A percentile compares a stretch with the other conserved stretches of the same genome.
phyloP scores from a whole-genome alignment of 2,329 filamentous ascomycete species.

The Exophiala dermatitidis region DNA sequence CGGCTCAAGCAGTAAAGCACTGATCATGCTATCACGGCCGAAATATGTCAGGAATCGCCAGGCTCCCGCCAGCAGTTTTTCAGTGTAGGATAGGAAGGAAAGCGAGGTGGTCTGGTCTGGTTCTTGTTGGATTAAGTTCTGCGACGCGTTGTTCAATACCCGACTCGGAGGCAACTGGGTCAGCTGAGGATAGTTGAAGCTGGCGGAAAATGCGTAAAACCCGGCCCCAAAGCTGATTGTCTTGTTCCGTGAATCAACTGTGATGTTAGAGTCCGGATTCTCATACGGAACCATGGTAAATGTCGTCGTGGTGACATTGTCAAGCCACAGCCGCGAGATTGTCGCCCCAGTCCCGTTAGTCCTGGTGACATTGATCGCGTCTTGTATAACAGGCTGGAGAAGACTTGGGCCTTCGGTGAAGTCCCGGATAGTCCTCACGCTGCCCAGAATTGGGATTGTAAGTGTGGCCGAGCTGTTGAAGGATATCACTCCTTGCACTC shows the following conservation, averaged over 20 bases:
- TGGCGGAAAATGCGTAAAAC: conserved; percentile 52
- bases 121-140: conserved; percentile 41
- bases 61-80: conserved; percentile 57
- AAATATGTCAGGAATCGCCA: conserved; percentile 64
- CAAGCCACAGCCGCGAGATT: conserved; percentile 53
- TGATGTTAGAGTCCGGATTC: conserved; percentile 20
- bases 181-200: conserved; percentile 57
- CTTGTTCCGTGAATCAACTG: conserved; percentile 37
- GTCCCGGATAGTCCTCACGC: conserved; percentile 56
- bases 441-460: conserved; percentile 53
- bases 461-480: conserved; percentile 54
- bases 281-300: conserved; percentile 42
- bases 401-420: conserved; percentile 53
- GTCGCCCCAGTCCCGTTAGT: conserved; percentile 40
- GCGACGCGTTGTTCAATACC: conserved; percentile 46
- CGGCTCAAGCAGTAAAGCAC: conserved; percentile 51
- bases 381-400: conserved; percentile 49
- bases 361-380: conserved; percentile 42
- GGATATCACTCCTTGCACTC: conserved; percentile 47
- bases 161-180: conserved; percentile 45
- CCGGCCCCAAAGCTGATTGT: conserved; percentile 47
- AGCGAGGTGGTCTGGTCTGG: conserved; percentile 47
- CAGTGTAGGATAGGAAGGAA: conserved; percentile 56
- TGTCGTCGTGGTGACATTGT: conserved; percentile 52
- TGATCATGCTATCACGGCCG: conserved; percentile 58